Conservation (phyloP, 2,329 filamentous ascomycete genomes). For the Pseudogymnoascus sp. region DNA sequence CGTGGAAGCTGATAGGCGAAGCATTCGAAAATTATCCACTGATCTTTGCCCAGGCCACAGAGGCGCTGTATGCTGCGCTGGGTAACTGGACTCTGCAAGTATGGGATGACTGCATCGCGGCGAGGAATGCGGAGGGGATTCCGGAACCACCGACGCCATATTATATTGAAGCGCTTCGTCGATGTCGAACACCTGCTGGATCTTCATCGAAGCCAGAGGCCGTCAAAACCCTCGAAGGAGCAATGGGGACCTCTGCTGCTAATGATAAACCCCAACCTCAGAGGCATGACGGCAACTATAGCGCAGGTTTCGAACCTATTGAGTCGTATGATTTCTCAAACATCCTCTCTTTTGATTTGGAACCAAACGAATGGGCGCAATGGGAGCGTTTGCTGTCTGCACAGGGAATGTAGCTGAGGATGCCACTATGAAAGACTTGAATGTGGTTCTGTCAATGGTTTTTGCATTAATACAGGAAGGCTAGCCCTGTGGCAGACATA, state of each 20-base stretch:
- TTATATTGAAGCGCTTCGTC: slow-evolving; percentile 22
- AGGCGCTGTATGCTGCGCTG: slow-evolving; percentile 24
- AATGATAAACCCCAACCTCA: not conserved
- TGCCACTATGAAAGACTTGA: not conserved
- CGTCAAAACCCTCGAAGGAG: not conserved
- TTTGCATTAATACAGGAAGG: not conserved
- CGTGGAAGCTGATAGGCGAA: slow-evolving; percentile 24
- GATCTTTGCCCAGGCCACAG: slow-evolving; percentile 18
- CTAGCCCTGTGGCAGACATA: not conserved
- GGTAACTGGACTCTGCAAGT: slow-evolving; percentile 26
- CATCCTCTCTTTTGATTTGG: slow-evolving; percentile 24
- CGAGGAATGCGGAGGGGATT: slow-evolving; percentile 18
- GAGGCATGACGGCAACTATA: slow-evolving; percentile 2
- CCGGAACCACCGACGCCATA: slow-evolving; percentile 18
- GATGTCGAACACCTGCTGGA: slow-evolving; percentile 14
- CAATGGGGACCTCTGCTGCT: not conserved
- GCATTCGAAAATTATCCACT: slow-evolving; percentile 22
- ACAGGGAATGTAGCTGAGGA: slow-evolving; percentile 12
- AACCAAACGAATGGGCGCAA: slow-evolving; percentile 26
- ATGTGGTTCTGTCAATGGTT: not conserved
- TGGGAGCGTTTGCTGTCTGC: slow-evolving; percentile 26
- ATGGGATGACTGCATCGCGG: slow-evolving; percentile 23
- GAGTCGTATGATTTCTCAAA: slow-evolving; percentile 21
- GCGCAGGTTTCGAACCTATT: slow-evolving; percentile 11
- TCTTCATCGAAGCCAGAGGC: slow-evolving; percentile 7